Evolutionary conservation across 2,329 filamentous ascomycete genomes (phyloP), one percentile per base, ranked within the genome.

Genomic region (Coccinonectria pachysandricola): DNA sequence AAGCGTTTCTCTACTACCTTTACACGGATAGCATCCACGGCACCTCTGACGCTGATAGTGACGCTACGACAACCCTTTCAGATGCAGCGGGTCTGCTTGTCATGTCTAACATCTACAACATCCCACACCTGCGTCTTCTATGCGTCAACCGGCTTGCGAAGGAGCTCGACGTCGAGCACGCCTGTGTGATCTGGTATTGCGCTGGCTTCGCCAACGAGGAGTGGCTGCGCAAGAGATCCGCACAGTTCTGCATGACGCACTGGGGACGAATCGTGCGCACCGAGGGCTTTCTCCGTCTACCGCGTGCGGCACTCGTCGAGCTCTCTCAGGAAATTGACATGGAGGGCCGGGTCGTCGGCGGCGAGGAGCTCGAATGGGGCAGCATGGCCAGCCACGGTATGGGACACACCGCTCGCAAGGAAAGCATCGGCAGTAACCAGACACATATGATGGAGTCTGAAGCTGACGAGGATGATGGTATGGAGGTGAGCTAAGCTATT

Each of bases 81-180:
- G 87, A 95, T 42, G 86, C 96, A 9, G 88, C 91, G 0, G 88
- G 91, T 7, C 75, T 98, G 54, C 69, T 98, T 3, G 88, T 98
- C 38, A 92, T 98, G 83, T 86, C 86, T 21, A 95, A 96, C 53
- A 83, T 96, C 23, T 98, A 98, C 59, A 88, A 95, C 49, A 92
- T 98, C 61, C 87, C 87, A 2, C 85, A 91, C 41, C 73, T 98
- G 13, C 81, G 88, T 12, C 71, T 94, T 6, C 68, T 96, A 2
- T 95, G 88, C 51, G 82, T 96, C 28, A 88, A 94, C 50, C 75
- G 91, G 7, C 68, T 98, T 4, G 79, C 82, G 30, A 81, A 84
- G 35, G 91, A 98, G 49, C 71, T 98, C 3, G 88, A 96, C 49
- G 80, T 96, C 19, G 84, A 93, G 34, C 86, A 95, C 48, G 88